Evolutionary conservation across 1,284 basidiomycete genomes (phyloP), one percentile per base, ranked within the genome.

Genomic region (Athelia psychrophila): DNA sequence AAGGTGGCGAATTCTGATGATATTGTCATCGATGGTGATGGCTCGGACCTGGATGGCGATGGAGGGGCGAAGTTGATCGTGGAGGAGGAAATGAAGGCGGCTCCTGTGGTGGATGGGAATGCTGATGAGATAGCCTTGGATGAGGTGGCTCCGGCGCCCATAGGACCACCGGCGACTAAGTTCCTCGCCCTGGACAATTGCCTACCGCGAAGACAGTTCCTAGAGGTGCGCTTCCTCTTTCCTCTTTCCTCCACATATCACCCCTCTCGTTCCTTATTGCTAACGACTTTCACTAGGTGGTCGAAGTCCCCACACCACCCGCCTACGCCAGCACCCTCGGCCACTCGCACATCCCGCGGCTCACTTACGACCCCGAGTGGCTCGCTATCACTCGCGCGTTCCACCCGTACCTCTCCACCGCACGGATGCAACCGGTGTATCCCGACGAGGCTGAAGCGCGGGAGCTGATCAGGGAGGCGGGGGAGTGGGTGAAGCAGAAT

Each of bases 121-220:
- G 27, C 27, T 30, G 6, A 30, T 5, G 27, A 6, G 27, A 13
- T 30, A 13, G 6, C 27, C 6, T 13, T 13, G 27, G 27, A n/a
- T n/a, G 27, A 6, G 27, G 27, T 30, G 27, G 6, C 27, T 5
- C 27, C 27, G 27, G 27, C 5, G 27, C 27, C 5, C 27, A 6
- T 30, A 30, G 27, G 27, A 13, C 6, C 27, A 5, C 6, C 27
- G 27, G 27, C 5, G 27, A 98, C 96, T 0, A 81, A 78, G 49
- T 99, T 99, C 69, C 71, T 99, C 12, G 95, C 96, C 1, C 74
- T 99, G 3, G 94, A 97, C 72, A 98, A 99, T 67, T 98, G 95
- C 61, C 79, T 95, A 1, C 86, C 88, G 0, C 78, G 76, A 10
- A 81, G 90, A 47, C 81, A 91, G 48, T 97, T 94, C 64, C 78